Evolutionary conservation across 2,329 filamentous ascomycete genomes (phyloP), one percentile per base, ranked within the genome.

Genomic region (Sphaerulina populicola): DNA sequence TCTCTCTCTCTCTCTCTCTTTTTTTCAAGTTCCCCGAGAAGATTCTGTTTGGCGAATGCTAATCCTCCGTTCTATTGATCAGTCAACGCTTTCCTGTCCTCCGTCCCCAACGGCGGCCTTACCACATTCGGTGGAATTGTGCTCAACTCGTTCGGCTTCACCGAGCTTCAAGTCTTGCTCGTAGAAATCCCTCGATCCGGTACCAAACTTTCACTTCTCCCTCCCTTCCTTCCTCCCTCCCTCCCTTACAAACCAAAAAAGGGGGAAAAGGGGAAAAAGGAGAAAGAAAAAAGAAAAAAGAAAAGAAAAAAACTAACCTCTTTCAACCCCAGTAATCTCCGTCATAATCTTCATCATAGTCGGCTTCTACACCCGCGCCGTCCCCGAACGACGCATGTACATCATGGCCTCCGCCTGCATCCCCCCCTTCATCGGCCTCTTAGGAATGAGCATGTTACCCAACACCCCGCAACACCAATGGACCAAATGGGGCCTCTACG

Each of bases 401-500:
- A 59, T 69, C 51, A 70, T 68, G 66, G 60, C 63, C 2, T 49
- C 54, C 3, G 54, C 60, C 12, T 60, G 56, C 23, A 54, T 69
- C 7, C 61, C 67, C 0, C 60, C 67, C 1, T 69, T 69, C 52
- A 52, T 65, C 31, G 68, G 68, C 2, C 53, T 69, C 27, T 60
- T 70, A 2, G 60, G 56, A 3, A 62, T 70, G 60, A 62, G 67
- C 1, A 57, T 69, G 15, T 60, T 69, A 4, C 66, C 66, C 9
- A 65, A 68, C 49, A 58, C 56, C 0, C 50, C 59, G 0, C 50
- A 57, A 4, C 62, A 66, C 40, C 65, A 64, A 54, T 69, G 68
- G 68, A 65, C 60, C 1, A 69, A 69, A 57, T 68, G 65, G 66
- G 63, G 63, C 31, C 52, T 56, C 15, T 46, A 69, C 50, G 47